These are phyloP conservation scores for Echeveria elegans DNA, from an alignment of 164 flowering plant species.

Conservation along the genomic window DNA sequence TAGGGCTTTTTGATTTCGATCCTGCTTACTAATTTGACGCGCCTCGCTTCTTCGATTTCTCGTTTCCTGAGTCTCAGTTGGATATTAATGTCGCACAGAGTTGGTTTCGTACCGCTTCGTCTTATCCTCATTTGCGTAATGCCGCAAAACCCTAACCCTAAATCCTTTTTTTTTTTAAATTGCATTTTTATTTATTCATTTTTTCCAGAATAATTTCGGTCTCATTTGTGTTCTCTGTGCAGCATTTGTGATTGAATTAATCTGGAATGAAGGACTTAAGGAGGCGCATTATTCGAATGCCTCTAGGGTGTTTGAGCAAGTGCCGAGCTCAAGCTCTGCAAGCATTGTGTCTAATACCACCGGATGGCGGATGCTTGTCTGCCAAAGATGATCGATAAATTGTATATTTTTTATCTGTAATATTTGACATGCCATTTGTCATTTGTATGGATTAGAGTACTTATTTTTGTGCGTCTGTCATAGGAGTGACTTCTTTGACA, in stretches of 20 bases:
- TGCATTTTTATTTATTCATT: not conserved
- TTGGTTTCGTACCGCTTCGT: constrained; percentile 39
- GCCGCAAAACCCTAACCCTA: constrained; percentile 12
- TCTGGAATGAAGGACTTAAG: not conserved
- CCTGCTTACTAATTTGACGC: constrained; percentile 51
- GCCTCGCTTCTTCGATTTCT: constrained; percentile 34
- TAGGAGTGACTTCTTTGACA: constrained; percentile 17
- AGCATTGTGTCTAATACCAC: not conserved
- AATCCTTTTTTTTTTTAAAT: not conserved
- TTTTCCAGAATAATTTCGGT: not conserved
- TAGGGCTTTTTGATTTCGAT: constrained; percentile 19
- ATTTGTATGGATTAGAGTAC: too few relatives aligned
- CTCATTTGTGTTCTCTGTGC: not conserved
- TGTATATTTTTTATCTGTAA: not conserved
- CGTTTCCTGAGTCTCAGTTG: constrained; percentile 18
- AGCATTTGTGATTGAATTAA: not conserved
- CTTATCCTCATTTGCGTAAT: constrained; percentile 43
- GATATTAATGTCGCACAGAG: constrained; percentile 33
- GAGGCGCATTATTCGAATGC: not conserved
- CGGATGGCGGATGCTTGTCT: not conserved
- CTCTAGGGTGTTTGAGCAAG: not conserved
- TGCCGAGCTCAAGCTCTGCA: not conserved
- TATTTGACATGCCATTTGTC: not conserved
- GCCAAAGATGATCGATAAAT: not conserved
- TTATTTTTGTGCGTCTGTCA: not conserved